A percentile compares a stretch with the other conserved stretches of the same genome.
These are phyloP conservation scores for Trametes cingulata DNA, from an alignment of 768 basidiomycete species.

Conservation along the genomic window DNA sequence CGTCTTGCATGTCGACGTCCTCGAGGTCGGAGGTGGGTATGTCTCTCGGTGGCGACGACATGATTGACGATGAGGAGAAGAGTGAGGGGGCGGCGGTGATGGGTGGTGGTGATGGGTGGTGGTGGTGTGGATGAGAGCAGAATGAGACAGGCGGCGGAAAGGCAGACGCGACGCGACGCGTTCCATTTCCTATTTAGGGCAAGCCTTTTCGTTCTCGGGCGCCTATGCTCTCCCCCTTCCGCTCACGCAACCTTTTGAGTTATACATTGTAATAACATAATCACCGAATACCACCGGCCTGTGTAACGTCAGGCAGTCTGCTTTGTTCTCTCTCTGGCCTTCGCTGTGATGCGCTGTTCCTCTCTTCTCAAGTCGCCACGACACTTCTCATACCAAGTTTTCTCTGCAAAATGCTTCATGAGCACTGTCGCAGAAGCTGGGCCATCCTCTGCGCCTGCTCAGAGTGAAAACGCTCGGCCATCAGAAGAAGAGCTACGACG, in stretches of 20 bases:
- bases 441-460: neutral
- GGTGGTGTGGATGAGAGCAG: too few species aligned
- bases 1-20: constrained; percentile 33
- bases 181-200: constrained; percentile 20
- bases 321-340: neutral
- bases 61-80: neutral
- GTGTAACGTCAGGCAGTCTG: too few species aligned
- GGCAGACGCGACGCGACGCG: constrained; percentile 21
- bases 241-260: neutral
- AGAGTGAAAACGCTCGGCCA: neutral
- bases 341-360: neutral
- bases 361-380: neutral
- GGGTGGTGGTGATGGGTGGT: too few species aligned
- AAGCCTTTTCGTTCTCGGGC: constrained; percentile 18
- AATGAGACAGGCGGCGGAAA: neutral
- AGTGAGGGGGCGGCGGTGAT: neutral
- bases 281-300: too few species aligned
- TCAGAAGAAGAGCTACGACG: constrained; percentile 33
- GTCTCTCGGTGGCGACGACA: constrained; percentile 32
- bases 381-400: neutral
- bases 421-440: constrained; percentile 7
- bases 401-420: neutral
- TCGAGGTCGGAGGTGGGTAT: constrained; percentile 33
- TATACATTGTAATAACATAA: too few species aligned
- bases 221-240: neutral